Percentiles rank a stretch among this genome's conserved stretches.
These are phyloP conservation scores for Candida montana DNA, from an alignment of 805 yeast species.

Conservation along the genomic window DNA sequence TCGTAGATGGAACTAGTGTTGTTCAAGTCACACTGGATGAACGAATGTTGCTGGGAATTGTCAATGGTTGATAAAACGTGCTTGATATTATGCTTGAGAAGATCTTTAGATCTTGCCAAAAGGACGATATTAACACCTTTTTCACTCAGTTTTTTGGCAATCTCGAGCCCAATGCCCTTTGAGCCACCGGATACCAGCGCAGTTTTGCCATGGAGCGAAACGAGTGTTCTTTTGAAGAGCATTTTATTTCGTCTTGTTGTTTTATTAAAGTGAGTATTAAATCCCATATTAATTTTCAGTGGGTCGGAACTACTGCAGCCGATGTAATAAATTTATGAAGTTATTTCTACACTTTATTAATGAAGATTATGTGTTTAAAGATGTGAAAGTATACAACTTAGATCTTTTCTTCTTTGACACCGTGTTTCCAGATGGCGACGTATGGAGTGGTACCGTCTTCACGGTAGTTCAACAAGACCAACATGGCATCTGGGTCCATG, in stretches of 20 bases:
- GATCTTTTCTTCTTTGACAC: slow-evolving; percentile 84
- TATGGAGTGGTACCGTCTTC: slow-evolving; percentile 98
- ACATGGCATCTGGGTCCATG: slow-evolving; percentile 99
- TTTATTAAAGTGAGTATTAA: no score
- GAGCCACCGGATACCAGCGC: slow-evolving; percentile 68
- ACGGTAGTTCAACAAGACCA: slow-evolving; percentile 97
- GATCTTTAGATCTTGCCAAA: slow-evolving; percentile 40
- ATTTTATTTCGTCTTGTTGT: no score
- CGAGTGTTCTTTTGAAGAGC: slow-evolving; percentile 2
- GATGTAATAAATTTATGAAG: no score
- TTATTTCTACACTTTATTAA: no score
- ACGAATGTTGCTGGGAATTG: slow-evolving; percentile 16
- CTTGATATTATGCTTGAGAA: slow-evolving; percentile 27
- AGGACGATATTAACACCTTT: slow-evolving; percentile 50
- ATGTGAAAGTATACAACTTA: slow-evolving; percentile 37
- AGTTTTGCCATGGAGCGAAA: slow-evolving; percentile 24
- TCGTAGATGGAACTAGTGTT: slow-evolving; percentile 10
- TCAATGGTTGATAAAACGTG: slow-evolving; percentile 9
- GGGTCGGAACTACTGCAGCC: no score
- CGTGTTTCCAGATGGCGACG: slow-evolving; percentile 99
- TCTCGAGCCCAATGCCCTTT: slow-evolving; percentile 56
- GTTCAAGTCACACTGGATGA: slow-evolving; percentile 15
- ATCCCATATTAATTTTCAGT: no score
- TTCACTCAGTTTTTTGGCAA: slow-evolving; percentile 45
- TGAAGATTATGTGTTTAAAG: no score